These are phyloP conservation scores for Barnettozyma hawaiiensis DNA, from an alignment of 1,139 yeast genomes.

Conservation along the genomic window DNA sequence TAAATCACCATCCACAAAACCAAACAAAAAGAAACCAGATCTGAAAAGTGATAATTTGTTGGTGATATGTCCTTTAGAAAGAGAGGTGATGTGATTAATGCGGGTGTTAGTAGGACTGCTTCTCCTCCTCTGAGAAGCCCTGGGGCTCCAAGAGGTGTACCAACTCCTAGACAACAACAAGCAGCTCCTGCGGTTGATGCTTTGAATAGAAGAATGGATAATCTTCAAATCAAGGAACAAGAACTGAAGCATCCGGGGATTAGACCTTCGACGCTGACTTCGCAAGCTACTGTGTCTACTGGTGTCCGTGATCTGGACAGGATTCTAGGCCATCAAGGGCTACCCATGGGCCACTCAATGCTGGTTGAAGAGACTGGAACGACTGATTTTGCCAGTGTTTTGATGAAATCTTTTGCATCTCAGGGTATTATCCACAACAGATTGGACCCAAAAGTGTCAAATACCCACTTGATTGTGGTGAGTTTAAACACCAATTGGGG, in stretches of 20 bases:
- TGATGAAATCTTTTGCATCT: conserved; percentile 66
- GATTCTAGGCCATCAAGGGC: conserved; percentile 73
- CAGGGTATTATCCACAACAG: conserved; percentile 77
- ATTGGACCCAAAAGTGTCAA: conserved; percentile 31
- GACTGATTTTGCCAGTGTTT: conserved; percentile 79
- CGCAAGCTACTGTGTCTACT: conserved; percentile 71
- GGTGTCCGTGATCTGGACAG: conserved; percentile 74
- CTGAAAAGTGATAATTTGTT: neutral
- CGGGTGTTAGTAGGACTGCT: conserved; percentile 9
- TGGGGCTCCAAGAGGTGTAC: conserved; percentile 12
- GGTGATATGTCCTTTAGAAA: conserved; percentile 60
- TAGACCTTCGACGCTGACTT: conserved; percentile 70
- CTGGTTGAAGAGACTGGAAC: conserved; percentile 81
- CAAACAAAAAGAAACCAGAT: neutral
- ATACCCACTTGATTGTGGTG: conserved; percentile 62
- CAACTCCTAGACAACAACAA: no score
- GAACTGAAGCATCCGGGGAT: conserved; percentile 48
- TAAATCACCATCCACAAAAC: no score
- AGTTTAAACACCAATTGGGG: conserved; percentile 63
- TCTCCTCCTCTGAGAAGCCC: conserved; percentile 14
- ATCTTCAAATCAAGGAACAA: conserved; percentile 15
- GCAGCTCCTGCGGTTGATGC: neutral
- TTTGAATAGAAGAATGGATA: conserved; percentile 4
- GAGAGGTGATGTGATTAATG: conserved; percentile 54
- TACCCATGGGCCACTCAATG: conserved; percentile 71